Percentiles rank a stretch among this genome's conserved stretches.
Conservation (phyloP, 169 alveolate species). For the Plasmodium inui region DNA sequence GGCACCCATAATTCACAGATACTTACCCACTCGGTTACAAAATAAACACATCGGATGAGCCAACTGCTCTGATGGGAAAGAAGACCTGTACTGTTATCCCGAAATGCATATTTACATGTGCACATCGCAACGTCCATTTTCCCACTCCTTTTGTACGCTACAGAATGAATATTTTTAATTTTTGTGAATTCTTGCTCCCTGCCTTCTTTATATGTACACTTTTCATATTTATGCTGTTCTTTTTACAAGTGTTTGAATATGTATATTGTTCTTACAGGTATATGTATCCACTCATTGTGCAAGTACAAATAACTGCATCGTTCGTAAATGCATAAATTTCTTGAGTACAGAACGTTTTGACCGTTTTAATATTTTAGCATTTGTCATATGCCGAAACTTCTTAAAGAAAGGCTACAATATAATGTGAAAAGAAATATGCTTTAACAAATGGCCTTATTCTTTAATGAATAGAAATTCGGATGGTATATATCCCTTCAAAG, state of each 20-base stretch:
- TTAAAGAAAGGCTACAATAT: background rate
- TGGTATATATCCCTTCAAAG: background rate
- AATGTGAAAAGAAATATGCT: background rate
- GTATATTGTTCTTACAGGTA: background rate
- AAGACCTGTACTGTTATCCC: background rate
- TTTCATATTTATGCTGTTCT: background rate
- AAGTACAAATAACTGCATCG: slow-evolving; percentile 7
- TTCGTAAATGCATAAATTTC: background rate
- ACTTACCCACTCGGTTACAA: background rate
- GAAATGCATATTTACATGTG: background rate
- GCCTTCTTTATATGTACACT: background rate
- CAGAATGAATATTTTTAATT: background rate
- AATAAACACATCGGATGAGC: background rate
- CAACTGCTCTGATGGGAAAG: background rate
- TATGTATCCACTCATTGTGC: background rate
- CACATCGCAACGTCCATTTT: background rate
- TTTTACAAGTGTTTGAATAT: background rate
- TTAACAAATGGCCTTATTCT: background rate
- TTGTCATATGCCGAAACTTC: background rate
- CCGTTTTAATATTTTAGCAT: background rate
- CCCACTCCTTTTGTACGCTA: background rate
- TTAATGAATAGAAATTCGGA: background rate
- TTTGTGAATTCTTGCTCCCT: background rate
- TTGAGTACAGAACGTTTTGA: background rate
- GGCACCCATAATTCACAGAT: background rate